Base-by-base conservation (phyloP, 208 protist genomes). In the Strigomonas culicis region DNA sequence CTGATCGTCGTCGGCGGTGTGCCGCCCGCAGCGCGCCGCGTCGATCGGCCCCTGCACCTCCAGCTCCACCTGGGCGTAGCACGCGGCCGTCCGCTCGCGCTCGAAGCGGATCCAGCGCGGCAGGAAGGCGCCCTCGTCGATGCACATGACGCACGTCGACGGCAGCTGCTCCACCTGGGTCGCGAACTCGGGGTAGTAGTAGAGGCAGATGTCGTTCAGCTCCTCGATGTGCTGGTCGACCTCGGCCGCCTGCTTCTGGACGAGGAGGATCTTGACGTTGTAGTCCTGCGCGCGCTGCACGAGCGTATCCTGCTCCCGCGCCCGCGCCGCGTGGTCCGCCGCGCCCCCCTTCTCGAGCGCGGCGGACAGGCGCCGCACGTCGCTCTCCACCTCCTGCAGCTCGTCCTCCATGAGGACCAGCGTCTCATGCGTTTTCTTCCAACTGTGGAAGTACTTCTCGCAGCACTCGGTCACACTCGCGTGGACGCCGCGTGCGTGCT, bases 41-140 rank as follows among this genome's bases (percentile, higher is more conserved):
- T 86, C 84, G 28, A 88, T 70, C n/a, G 70, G 70, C 67, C 80
- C 83, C 57, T 55, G 58, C 4, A 72, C 69, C 62, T 85, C 84
- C 22, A 67, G 43, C 47, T 85, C 78, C 56, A 91, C 24, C 25
- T 77, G 68, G 47, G 66, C 75, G 75, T 91, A 91, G 61, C 76
- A 78, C 51, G 79, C 74, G 24, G 88, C 59, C 19, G 78, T 82
- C 31, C 84, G 77, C 70, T 88, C 80, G 1, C 84, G 68, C 73
- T 91, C 84, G 41, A 82, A 88, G 46, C 68, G 66, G 27, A 74
- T 66, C 61, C 75, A 79, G 34, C 84, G 80, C 6, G 67, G 66
- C 22, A 68, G n/a, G 34, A 68, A 19, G 43, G 55, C 30, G 27
- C 21, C 27, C 25, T n/a, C 59, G 55, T 69, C 63, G 8, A 69